Evolutionary conservation across 352 stramenopile species (phyloP), one percentile per base, ranked within the genome.

Genomic region (Pythium chondricola): DNA sequence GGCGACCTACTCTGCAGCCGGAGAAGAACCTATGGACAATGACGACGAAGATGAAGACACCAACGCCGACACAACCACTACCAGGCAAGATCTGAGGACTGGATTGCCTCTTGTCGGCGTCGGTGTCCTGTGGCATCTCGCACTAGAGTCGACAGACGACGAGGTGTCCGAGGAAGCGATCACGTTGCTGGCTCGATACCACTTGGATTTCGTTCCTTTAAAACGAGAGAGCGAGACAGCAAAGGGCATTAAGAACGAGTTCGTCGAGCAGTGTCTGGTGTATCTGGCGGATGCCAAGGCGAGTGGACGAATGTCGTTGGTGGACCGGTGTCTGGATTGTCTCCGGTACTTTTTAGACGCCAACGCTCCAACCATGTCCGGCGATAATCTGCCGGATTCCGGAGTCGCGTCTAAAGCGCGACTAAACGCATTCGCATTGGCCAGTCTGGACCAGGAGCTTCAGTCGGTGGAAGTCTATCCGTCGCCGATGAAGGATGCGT

Each of bases 311-410:
- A 33, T 60, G 18, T 52, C 45, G 6, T 22, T 63, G 18, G 65
- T 87, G 3, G 75, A 82, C 33, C 73, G 77, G 5, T 91, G 74
- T 22, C 35, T 91, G 2, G 80, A 88, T 44, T 65, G 87, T 26
- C 38, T 91, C 17, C 65, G 72, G 3, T 87, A 81, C 37, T 91
- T 91, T 43, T 42, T 91, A 17, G 67, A 85, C 14, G 61, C 75
- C 27, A 31, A 46, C 11, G 36, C 52, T 39, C 14, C n/a, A 46
- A 37, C 9, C 21, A 31, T 4, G 5, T 9, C 18, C 20, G 2
- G 13, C 10, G 37, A 21, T 36, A 25, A 3, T 6, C 22, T 1
- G 17, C 1, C 21, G 20, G 8, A 2, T 20, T 30, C 22, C 9
- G 18, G 4, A 8, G n/a, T 13, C 6, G 14, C 5, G 8, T 26